Evolutionary conservation across 2,329 filamentous ascomycete genomes (phyloP).

Genomic region (Fragosphaeria purpurea): DNA sequence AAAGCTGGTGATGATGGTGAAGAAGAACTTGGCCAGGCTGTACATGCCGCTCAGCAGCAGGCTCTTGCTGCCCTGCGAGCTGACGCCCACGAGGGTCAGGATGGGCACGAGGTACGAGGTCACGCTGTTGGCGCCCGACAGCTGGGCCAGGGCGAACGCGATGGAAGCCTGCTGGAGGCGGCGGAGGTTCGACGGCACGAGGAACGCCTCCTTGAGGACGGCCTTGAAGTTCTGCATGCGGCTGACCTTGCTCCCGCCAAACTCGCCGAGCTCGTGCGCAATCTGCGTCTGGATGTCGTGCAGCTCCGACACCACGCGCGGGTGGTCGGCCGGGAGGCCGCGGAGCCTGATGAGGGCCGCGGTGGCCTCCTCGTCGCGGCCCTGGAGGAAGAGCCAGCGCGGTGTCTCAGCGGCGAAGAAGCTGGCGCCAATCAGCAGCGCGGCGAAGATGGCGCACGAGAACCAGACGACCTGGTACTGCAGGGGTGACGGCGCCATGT

Average conservation of each 20-base stretch:
- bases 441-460: conserved; percentile 20
- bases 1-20: conserved; percentile 29
- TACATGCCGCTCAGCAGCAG: conserved; percentile 34
- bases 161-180: conserved; percentile 28
- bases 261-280: neutral
- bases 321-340: conserved; percentile 20
- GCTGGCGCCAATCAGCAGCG: conserved; percentile 16
- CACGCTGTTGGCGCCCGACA: conserved; percentile 34
- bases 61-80: conserved; percentile 18
- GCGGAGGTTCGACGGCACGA: conserved; percentile 26
- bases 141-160: conserved; percentile 29
- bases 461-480: conserved; percentile 24
- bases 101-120: conserved; percentile 34
- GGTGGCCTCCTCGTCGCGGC: conserved; percentile 19
- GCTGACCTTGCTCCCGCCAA: neutral
- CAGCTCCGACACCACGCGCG: conserved; percentile 18
- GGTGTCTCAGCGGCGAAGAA: conserved; percentile 25
- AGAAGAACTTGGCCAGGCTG: conserved; percentile 31
- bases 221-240: conserved; percentile 4
- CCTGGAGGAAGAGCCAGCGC: conserved; percentile 23
- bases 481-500: conserved; percentile 16
- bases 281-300: conserved; percentile 3
- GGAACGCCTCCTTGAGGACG: conserved; percentile 24
- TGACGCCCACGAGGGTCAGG: conserved; percentile 25
- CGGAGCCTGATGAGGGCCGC: conserved; percentile 20